Evolutionary conservation across 2,329 filamentous ascomycete species (phyloP), one percentile per base, ranked within the genome.

Genomic region (Microsporum audouinii): DNA sequence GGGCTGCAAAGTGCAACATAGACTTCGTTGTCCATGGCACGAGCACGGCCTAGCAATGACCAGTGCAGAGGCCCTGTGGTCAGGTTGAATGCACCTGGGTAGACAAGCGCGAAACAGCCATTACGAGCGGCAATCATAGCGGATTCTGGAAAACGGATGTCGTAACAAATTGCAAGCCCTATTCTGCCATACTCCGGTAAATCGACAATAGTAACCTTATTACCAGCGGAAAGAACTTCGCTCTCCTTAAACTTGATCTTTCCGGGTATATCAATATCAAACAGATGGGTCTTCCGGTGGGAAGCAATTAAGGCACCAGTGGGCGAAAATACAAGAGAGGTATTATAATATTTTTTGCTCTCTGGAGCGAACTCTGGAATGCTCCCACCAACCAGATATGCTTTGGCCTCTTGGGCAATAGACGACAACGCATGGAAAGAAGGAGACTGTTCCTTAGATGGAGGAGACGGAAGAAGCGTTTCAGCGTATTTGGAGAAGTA

Each of bases 231-330:
- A 38, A 99, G 81, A 43, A 96, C 90, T 64, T 96, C 91, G 59
- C 87, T 91, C 76, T 99, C 94, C 65, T 83, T 84, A 77, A 99
- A 99, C 10, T 78, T 87, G 73, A 99, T 96, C 77, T 91, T 91
- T 64, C 91, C 92, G 0, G 94, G 94, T 65, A 99, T 97, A 73
- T 95, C 87, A 68, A 99, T 99, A 76, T 97, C 94, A 75, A 99
- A 99, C 49, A 99, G 82, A 75, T 99, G 94, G 49, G 94, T 86
- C 78, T 99, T 99, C 68, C 94, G 84, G 74, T 97, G 91, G 1
- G 86, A 89, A 4, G 85, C 89, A n/a, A 99, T 80, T 57, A 96
- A 79, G n/a, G 80, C 73, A 2, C 94, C 94, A 7, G 80, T 77
- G 0, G 91, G 91, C 0, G 80, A 83, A 75, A 99, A 99, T 5